Evolutionary conservation across 2,329 filamentous ascomycete genomes (phyloP).

Genomic region (Diaporthe velutina): DNA sequence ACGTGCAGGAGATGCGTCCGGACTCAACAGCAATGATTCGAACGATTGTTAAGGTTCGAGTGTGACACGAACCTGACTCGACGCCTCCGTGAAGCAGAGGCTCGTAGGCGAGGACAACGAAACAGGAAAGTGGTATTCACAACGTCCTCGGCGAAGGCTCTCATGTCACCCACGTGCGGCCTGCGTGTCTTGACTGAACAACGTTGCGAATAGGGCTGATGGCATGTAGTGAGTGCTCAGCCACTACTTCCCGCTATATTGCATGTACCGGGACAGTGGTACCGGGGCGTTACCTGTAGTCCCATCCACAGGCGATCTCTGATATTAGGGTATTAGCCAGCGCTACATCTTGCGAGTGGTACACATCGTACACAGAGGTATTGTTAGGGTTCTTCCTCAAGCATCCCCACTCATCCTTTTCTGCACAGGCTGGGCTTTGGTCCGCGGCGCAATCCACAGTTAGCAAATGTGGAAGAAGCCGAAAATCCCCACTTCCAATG

Average conservation of each 20-base stretch:
- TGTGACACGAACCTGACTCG: neutral
- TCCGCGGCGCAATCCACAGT: neutral
- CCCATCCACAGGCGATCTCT: too few species aligned
- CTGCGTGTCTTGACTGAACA: neutral
- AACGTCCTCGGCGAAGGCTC: neutral
- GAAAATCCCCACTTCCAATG: neutral
- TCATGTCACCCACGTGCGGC: neutral
- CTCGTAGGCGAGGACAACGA: neutral
- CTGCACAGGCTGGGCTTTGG: neutral
- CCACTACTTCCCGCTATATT: neutral
- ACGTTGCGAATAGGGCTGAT: neutral
- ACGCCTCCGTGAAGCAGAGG: neutral
- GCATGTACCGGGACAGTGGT: neutral
- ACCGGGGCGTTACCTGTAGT: neutral
- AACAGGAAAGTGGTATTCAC: neutral
- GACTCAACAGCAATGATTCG: neutral
- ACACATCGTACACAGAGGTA: neutral
- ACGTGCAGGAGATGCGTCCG: conserved; percentile 5
- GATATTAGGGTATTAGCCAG: neutral
- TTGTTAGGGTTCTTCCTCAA: too few species aligned
- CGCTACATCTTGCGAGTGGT: too few species aligned
- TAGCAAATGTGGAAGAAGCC: neutral
- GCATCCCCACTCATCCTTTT: neutral
- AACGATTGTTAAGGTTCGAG: neutral
- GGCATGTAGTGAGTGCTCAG: neutral